Evolutionary conservation across 2,329 filamentous ascomycete genomes (phyloP), one percentile per base, ranked within the genome.

Genomic region (Plectosphaerella plurivora): DNA sequence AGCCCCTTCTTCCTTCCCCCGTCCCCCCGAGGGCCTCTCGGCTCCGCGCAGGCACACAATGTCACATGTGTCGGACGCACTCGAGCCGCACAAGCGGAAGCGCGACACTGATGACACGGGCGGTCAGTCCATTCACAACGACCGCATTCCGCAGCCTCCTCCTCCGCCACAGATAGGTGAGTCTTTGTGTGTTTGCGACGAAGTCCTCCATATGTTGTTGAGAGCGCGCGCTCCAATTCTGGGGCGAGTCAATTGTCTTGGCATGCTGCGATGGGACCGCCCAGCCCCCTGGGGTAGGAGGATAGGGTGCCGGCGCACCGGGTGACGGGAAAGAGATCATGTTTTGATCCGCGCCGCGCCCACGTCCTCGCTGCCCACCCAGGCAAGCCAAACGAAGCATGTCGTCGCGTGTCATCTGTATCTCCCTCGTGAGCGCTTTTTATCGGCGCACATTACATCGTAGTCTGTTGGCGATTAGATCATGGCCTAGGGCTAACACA

Each of bases 31-130:
- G 22, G 22, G 22, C 22, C 22, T 41, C 37, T 15, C 15, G 37
- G 37, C 37, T 15, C 37, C 60, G 56, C n/a, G 16, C 41, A 44
- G 11, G 41, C 54, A 61, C 54, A 61, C 53, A 51, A 76, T 76
- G 73, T 70, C 73, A 59, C 72, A 74, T 63, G 68, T 63, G 61
- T 62, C 66, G 56, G 72, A 73, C 33, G 50, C 54, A 36, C 57
- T 63, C 51, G 71, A 76, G 51, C 63, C 68, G 57, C 69, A 71
- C 63, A 78, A 78, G 67, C 73, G 75, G 57, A 78, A 77, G 62
- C 73, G 74, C 59, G 73, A 75, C 56, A 60, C 67, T 53, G 73
- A 77, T 59, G 75, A 78, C 61, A 67, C 61, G 57, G 69, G 68
- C 59, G 64, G 60, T 53, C 72, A 71, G 59, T 60, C 62, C 56